Base-by-base conservation (phyloP, 305 asterid species). In the Solanum hybrid region DNA sequence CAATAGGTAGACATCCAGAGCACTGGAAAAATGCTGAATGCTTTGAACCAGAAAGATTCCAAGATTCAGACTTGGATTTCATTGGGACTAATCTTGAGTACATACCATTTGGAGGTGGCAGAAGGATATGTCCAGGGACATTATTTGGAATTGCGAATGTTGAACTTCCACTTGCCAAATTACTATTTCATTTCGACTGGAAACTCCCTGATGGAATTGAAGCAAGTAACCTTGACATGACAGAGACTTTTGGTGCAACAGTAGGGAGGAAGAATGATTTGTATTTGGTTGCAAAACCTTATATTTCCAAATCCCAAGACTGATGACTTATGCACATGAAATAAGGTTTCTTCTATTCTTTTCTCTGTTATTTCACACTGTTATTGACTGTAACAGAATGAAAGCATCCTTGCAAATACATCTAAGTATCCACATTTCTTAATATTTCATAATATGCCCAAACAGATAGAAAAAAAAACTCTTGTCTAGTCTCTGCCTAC, bases 71-170 rank as follows among this genome's bases (percentile, higher is more conserved):
- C 3, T 60, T 7, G 26, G 79, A 86, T 34, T 86, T 32, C 88
- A 13, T 22, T 8, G 79, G 79, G 79, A 64, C 46, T n/a, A 86
- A 86, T 60, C 71, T 86, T 13, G 88, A 86, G 60, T 86, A 22
- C 24, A 64, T 64, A 3, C 88, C 56, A 86, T 86, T 86, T 86
- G 88, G 88, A 86, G 88, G 24, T 60, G 88, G 88, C 35, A 64
- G 79, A 69, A 56, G 79, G 77, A 66, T 86, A 5, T 64, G 88
- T 36, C 79, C 79, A 22, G 60, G 60, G 56, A 22, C 24, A 86
- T 5, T 69, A 12, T 86, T 86, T 86, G 88, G 79, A 32, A 32
- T 66, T 32, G 79, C 35, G 6, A 34, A 66, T 22, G 60, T 36
- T 16, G 56, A 60, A 86, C 78, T 69, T 86, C 88, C 88, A 60